Conservation (phyloP, 2,329 filamentous ascomycete genomes). For the Scedosporium aurantiacum region DNA sequence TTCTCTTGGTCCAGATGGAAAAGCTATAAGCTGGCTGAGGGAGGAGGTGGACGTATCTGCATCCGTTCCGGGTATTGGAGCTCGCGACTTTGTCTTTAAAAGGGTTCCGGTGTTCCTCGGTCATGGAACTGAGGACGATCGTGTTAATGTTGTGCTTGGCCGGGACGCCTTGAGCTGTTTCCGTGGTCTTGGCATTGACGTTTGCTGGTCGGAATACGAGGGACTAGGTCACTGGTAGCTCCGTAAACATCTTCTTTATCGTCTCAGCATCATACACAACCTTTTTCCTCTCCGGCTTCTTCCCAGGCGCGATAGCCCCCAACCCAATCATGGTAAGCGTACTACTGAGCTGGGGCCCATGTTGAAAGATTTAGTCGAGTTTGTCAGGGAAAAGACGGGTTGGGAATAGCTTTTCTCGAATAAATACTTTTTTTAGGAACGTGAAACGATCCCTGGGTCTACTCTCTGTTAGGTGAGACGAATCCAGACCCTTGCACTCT, state of each 20-base stretch:
- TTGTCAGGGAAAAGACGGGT: conserved; percentile 14
- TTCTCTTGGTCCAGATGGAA: neutral
- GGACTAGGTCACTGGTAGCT: conserved; percentile 38
- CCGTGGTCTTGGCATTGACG: conserved; percentile 15
- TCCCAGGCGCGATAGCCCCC: conserved; percentile 59
- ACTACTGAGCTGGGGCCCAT: conserved; percentile 45
- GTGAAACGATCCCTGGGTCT: no score
- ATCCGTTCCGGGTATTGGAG: neutral
- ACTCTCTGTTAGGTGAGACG: no score
- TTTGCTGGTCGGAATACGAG: conserved; percentile 26
- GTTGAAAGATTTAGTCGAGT: conserved; percentile 24
- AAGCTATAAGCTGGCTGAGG: neutral
- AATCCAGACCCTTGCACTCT: no score
- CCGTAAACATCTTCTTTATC: conserved; percentile 68
- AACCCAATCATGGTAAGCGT: conserved; percentile 80
- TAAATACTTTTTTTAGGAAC: no score
- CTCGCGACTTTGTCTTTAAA: neutral
- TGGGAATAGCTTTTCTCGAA: neutral
- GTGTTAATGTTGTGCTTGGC: conserved; percentile 26
- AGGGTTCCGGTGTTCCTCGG: conserved; percentile 30
- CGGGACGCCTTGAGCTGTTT: conserved; percentile 17
- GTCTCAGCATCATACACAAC: conserved; percentile 66
- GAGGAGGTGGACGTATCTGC: neutral
- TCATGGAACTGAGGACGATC: conserved; percentile 30
- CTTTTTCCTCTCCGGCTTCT: conserved; percentile 46